These are phyloP conservation scores for Jasminum sambac DNA, from an alignment of 257 asterid species.

Conservation along the genomic window DNA sequence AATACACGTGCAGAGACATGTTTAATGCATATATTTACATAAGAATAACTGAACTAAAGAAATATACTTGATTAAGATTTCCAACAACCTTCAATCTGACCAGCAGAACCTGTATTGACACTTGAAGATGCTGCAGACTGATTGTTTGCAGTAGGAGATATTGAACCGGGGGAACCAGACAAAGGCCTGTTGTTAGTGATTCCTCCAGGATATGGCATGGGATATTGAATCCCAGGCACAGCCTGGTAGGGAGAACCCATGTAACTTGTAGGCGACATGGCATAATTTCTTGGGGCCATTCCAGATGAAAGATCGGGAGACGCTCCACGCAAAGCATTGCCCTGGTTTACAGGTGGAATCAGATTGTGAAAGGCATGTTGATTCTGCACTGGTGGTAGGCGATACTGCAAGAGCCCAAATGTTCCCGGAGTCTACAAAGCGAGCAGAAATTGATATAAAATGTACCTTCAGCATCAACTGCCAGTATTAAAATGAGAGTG, in stretches of 20 bases:
- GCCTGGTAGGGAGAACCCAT: constrained; percentile 65
- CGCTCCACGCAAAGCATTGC: constrained; percentile 58
- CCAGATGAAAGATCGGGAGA: constrained; percentile 69
- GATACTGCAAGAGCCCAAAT: constrained; percentile 87
- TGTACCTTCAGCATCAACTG: constrained; percentile 30
- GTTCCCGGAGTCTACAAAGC: constrained; percentile 77
- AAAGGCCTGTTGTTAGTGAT: constrained; percentile 47
- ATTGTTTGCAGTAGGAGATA: constrained; percentile 57
- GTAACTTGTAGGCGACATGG: constrained; percentile 57
- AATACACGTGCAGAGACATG: background rate
- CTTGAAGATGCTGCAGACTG: constrained; percentile 89
- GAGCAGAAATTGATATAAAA: constrained; percentile 39
- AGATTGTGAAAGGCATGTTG: constrained; percentile 63
- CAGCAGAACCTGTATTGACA: constrained; percentile 67
- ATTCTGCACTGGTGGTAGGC: constrained; percentile 70
- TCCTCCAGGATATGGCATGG: constrained; percentile 67
- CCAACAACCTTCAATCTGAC: constrained; percentile 78
- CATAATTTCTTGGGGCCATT: constrained; percentile 62
- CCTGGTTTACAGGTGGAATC: constrained; percentile 67
- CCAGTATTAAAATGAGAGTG: constrained; percentile 22
- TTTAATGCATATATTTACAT: background rate
- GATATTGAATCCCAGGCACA: constrained; percentile 71
- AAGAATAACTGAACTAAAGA: constrained; percentile 7
- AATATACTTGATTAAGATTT: constrained; percentile 21
- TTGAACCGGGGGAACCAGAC: constrained; percentile 54